Evolutionary conservation across 768 basidiomycete genomes (phyloP).

Genomic region (Lentinula lateritia): DNA sequence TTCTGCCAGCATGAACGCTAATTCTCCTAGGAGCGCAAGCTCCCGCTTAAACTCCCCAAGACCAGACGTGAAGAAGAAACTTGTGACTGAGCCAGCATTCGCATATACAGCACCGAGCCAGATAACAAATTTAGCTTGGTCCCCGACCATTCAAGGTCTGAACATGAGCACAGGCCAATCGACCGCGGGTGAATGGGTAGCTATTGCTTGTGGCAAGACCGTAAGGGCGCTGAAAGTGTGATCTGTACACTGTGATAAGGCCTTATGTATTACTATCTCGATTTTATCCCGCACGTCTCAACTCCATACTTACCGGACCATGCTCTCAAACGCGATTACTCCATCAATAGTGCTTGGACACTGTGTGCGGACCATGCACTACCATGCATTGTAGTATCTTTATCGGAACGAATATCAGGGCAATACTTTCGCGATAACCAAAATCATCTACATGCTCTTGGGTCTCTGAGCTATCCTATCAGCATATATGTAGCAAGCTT

Average conservation of each 20-base stretch:
- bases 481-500: not conserved
- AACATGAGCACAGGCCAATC: slow-evolving; percentile 70
- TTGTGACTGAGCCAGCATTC: slow-evolving; percentile 74
- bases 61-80: slow-evolving; percentile 72
- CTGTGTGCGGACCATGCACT: not conserved
- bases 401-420: not conserved
- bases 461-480: not conserved
- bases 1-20: slow-evolving; percentile 28
- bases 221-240: slow-evolving; percentile 79
- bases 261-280: too few species aligned
- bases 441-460: too few species aligned
- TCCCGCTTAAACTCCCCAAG: slow-evolving; percentile 76
- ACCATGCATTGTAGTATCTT: not conserved
- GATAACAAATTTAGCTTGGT: slow-evolving; percentile 85
- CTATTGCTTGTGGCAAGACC: slow-evolving; percentile 74
- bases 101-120: slow-evolving; percentile 76
- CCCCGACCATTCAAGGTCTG: slow-evolving; percentile 76
- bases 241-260: not conserved
- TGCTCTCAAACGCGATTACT: not conserved
- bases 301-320: not conserved
- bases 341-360: not conserved
- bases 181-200: slow-evolving; percentile 84
- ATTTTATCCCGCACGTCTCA: not conserved
- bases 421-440: not conserved
- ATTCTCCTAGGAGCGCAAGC: slow-evolving; percentile 66